Percentiles rank a stretch among this genome's conserved stretches.
Conservation (phyloP, 2,329 filamentous ascomycete genomes). For the Colletotrichum sp. region DNA sequence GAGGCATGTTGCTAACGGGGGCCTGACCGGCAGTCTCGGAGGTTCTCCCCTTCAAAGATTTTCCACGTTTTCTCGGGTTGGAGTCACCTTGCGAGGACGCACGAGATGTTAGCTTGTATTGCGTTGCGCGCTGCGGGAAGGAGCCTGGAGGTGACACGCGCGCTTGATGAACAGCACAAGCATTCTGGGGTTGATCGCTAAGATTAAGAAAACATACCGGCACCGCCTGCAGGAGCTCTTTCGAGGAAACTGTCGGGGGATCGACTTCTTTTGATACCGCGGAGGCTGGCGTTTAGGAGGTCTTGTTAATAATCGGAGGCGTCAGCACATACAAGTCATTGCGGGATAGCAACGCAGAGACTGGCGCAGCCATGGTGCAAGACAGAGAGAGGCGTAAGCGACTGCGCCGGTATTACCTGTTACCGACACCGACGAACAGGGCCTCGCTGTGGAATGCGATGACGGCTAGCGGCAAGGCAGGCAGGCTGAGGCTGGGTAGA, state of each 20-base stretch:
- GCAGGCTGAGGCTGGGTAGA: slow-evolving; percentile 16
- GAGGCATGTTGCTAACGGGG: slow-evolving; percentile 46
- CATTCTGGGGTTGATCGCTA: neutral
- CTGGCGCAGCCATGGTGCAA: slow-evolving; percentile 11
- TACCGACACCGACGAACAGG: neutral
- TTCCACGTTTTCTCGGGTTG: slow-evolving; percentile 62
- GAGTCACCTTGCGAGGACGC: slow-evolving; percentile 46
- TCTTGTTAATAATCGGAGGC: slow-evolving; percentile 40
- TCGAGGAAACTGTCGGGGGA: slow-evolving; percentile 73
- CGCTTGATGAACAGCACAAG: slow-evolving; percentile 13
- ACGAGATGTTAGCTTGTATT: slow-evolving; percentile 29
- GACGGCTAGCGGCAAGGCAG: slow-evolving; percentile 7
- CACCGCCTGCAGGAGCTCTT: slow-evolving; percentile 63
- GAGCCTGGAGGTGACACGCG: slow-evolving; percentile 34
- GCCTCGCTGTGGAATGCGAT: slow-evolving; percentile 20
- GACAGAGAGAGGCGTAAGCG: neutral
- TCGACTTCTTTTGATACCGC: slow-evolving; percentile 80
- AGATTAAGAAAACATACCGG: slow-evolving; percentile 67
- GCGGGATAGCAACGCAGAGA: slow-evolving; percentile 3
- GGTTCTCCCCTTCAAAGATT: slow-evolving; percentile 65
- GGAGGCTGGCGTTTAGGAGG: slow-evolving; percentile 58
- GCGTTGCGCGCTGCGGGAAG: slow-evolving; percentile 33
- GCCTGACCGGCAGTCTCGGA: slow-evolving; percentile 63
- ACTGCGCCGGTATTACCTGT: neutral
- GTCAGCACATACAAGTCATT: slow-evolving; percentile 30